Percentiles rank a stretch among this genome's conserved stretches.
These are phyloP conservation scores for Phytophthora colocasiae DNA, from an alignment of 352 stramenopile genomes.

Conservation along the genomic window DNA sequence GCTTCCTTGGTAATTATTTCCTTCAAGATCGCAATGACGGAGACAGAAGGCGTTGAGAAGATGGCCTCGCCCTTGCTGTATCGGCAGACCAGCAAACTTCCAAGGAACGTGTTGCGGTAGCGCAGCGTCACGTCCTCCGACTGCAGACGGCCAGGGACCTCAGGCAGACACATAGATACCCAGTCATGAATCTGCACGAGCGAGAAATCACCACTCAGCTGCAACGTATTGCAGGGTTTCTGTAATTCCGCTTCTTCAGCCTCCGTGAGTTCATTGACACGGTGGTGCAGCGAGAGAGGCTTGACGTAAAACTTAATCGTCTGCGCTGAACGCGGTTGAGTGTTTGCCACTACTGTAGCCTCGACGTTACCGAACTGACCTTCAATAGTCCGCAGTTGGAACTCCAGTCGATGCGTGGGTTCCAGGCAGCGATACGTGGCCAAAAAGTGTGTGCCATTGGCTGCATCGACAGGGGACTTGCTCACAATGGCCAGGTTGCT, in stretches of 20 bases:
- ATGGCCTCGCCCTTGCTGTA: conserved; percentile 78
- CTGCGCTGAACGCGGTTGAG: conserved; percentile 69
- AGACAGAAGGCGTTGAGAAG: conserved; percentile 82
- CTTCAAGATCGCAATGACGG: conserved; percentile 86
- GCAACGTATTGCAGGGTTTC: conserved; percentile 64
- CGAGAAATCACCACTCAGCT: conserved; percentile 80
- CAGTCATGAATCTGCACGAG: conserved; percentile 90
- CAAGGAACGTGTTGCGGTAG: conserved; percentile 83
- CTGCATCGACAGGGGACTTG: conserved; percentile 64
- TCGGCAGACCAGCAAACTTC: conserved; percentile 73
- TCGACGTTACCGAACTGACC: conserved; percentile 85
- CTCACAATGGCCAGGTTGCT: conserved; percentile 81
- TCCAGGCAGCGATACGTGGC: conserved; percentile 85
- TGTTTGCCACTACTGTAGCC: conserved; percentile 73
- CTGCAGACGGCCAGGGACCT: conserved; percentile 76
- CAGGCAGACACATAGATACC: conserved; percentile 79
- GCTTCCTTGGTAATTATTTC: conserved; percentile 88
- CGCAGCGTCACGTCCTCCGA: conserved; percentile 75
- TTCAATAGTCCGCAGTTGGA: conserved; percentile 85
- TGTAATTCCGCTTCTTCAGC: conserved; percentile 62
- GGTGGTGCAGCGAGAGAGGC: conserved; percentile 83
- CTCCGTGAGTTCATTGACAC: conserved; percentile 65
- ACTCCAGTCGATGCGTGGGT: conserved; percentile 80
- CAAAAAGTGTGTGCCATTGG: conserved; percentile 67
- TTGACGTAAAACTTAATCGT: conserved; percentile 82